phyloP scores from a whole-genome alignment of 1,139 yeast species.

The Lodderomyces oxycetoniae region DNA sequence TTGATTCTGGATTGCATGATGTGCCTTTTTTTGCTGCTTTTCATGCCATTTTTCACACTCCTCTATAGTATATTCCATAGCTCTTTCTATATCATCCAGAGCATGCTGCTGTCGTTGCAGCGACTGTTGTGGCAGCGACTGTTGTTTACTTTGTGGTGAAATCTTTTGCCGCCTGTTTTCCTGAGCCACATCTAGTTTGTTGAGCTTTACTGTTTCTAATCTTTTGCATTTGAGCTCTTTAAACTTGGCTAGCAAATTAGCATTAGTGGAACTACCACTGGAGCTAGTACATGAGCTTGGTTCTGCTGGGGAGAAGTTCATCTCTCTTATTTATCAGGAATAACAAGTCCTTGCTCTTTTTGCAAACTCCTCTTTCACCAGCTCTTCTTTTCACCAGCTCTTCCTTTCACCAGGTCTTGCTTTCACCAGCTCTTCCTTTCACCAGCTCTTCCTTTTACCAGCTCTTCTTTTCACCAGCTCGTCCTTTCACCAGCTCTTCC shows the following conservation, averaged over 20 bases:
- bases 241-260: conserved; percentile 8
- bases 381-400: too few relatives aligned
- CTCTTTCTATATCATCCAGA: conserved; percentile 2
- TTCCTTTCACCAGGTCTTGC: too few relatives aligned
- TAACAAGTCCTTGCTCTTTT: too few relatives aligned
- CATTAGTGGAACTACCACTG: too few relatives aligned
- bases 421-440: neutral
- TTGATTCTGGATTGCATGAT: conserved; percentile 34
- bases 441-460: neutral
- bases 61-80: conserved; percentile 49
- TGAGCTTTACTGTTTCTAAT: conserved; percentile 17
- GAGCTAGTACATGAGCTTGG: too few relatives aligned
- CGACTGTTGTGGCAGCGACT: too few relatives aligned
- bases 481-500: neutral
- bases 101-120: too few relatives aligned
- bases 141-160: too few relatives aligned
- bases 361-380: too few relatives aligned
- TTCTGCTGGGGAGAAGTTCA: too few relatives aligned
- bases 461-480: neutral
- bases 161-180: conserved; percentile 9
- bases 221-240: conserved; percentile 11
- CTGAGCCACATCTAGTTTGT: conserved; percentile 18
- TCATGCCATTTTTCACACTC: conserved; percentile 67
- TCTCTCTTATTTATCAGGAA: too few relatives aligned
- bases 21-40: conserved; percentile 22